Evolutionary conservation across 1,139 yeast genomes (phyloP), one percentile per base, ranked within the genome.

Genomic region (Geotrichum restrictum): DNA sequence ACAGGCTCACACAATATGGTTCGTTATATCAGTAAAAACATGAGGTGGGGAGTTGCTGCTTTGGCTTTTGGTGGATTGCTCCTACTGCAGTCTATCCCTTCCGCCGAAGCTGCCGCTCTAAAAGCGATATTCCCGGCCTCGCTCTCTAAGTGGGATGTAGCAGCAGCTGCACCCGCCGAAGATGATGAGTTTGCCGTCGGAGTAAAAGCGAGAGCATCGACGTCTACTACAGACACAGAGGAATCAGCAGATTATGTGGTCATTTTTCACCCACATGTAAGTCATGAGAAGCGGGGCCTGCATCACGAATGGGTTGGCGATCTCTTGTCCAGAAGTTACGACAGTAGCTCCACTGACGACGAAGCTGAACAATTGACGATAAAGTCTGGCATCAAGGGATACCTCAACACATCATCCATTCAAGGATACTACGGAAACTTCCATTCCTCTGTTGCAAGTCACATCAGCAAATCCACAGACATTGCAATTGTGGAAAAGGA

Each of bases 401-500:
- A 77, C 24, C 85, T 85, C 69, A 66, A 75, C 58, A 73, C 85
- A 55, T 80, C 77, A 56, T 74, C 55, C 1, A 42, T 60, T 11
- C 52, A 57, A 21, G 68, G 68, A 1, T 64, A 62, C 49, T 65
- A 62, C 39, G 68, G 68, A 1, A 39, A 50, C 3, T 64, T 65
- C 52, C 57, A 59, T 40, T 39, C 48, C 10, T 39, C 50, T 7
- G 62, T 60, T 18, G 65, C 78, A 49, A 73, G 74, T 6, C 58
- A 68, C 58, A 72, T 79, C 57, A 71, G 75, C 56, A 60, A 63
- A 32, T 69, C 71, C 59, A 76, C 76, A 0, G 66, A 69, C 48
- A 76, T 79, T 45, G 72, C 73, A 43, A 71, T 72, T 59, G 74
- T 79, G 48, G 83, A 79, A 64, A 67, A 67, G 54, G 82, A 79